Evolutionary conservation across 768 basidiomycete species (phyloP), one percentile per base, ranked within the genome.

Genomic region (Hydnomerulius pinastri): DNA sequence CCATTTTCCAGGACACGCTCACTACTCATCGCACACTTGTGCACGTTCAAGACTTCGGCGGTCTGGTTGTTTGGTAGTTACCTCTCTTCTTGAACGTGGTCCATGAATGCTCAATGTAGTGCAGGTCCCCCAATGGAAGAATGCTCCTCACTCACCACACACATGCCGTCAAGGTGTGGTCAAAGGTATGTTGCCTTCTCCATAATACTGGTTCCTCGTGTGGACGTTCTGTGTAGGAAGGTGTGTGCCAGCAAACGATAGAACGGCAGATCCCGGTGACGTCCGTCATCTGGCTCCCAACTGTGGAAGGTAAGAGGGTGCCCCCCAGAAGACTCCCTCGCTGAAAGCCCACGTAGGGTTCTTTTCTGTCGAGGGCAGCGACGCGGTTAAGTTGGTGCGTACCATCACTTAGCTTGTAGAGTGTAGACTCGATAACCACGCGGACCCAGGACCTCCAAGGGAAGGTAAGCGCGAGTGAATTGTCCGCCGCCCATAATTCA

Each of bases 151-250:
- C 75, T 7, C 75, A 74, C 56, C 63, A 73, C 25, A 66, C 58
- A 32, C 72, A 71, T 12, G 68, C 66, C 15, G 62, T 77, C 43
- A 77, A 77, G 53, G 60, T 77, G 18, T 77, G 76, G 76, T 71
- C 64, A 6, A 70, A 72, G 60, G 75, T 74, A 43, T 45, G 62
- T 15, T 11, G 18, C 8, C 8, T n/a, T 2, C 17, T 39, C 5
- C 11, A 17, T 29, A 3, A 18, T 18, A 28, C n/a, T n/a, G 24
- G 35, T 35, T 50, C 25, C 20, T 29, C 24, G 6, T 55, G 29
- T 27, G 24, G 21, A 24, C 20, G 17, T 40, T 32, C 28, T 8
- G 32, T 10, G n/a, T 38, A 77, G 74, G 68, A 73, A 25, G 76
- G 77, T 20, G 73, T 76, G 23, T 73, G 74, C 54, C 66, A 56